These are phyloP conservation scores for Zygoascus sp. DNA, from an alignment of 1,139 yeast species.

Conservation along the genomic window DNA sequence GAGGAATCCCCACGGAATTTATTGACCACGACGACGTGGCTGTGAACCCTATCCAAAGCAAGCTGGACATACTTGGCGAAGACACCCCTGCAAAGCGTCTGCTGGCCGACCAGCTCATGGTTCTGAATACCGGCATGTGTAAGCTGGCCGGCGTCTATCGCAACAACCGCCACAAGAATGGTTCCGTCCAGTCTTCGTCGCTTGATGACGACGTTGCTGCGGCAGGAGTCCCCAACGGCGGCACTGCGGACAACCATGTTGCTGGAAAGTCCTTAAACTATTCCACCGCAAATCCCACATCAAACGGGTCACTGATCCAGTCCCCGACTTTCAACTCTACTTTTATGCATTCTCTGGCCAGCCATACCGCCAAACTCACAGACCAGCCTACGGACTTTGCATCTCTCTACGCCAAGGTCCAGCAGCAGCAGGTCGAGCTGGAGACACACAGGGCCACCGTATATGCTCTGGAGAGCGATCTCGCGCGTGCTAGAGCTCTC, in stretches of 20 bases:
- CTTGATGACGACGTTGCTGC: not conserved
- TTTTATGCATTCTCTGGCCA: constrained; percentile 2
- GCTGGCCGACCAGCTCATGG: constrained; percentile 19
- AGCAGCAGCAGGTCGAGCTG: constrained; percentile 38
- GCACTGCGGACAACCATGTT: not conserved
- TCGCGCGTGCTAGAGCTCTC: constrained; percentile 36
- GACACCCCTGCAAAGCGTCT: constrained; percentile 25
- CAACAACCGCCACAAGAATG: not conserved
- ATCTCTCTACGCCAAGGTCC: constrained; percentile 32
- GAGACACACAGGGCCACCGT: constrained; percentile 36
- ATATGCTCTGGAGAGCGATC: constrained; percentile 36
- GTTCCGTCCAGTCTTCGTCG: not conserved
- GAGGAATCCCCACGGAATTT: constrained; percentile 11
- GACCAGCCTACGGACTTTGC: constrained; percentile 12
- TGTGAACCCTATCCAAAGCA: constrained; percentile 3
- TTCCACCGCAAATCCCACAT: not conserved
- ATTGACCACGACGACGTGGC: constrained; percentile 7
- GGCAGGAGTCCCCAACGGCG: not conserved
- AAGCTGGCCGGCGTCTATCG: constrained; percentile 14
- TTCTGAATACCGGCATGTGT: constrained; percentile 14
- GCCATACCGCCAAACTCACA: not conserved
- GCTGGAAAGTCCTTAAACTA: not conserved
- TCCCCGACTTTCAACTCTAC: not conserved
- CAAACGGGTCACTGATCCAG: not conserved
- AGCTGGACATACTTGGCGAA: constrained; percentile 20